These are phyloP conservation scores for Paecilomyces niveus DNA, from an alignment of 2,329 filamentous ascomycete genomes.

Conservation along the genomic window DNA sequence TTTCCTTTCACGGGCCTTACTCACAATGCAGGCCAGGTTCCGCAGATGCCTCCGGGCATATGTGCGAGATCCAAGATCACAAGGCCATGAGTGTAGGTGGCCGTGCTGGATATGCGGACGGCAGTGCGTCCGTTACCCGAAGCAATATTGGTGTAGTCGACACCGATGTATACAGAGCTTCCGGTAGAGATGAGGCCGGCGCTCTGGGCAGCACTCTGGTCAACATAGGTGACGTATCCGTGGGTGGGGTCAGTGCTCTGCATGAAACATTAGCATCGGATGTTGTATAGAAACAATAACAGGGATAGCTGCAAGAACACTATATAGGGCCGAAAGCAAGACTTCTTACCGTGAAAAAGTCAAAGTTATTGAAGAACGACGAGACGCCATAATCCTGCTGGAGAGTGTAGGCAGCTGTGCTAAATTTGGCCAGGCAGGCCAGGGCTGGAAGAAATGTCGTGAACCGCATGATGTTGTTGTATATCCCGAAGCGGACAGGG, in stretches of 20 bases:
- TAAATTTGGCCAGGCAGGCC: conserved; percentile 23
- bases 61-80: conserved; percentile 66
- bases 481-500: background rate
- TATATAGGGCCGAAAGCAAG: background rate
- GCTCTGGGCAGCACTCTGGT: conserved; percentile 51
- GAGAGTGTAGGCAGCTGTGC: conserved; percentile 33
- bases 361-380: conserved; percentile 4
- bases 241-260: conserved; percentile 59
- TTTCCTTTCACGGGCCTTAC: conserved; percentile 5
- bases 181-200: conserved; percentile 53
- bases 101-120: conserved; percentile 62
- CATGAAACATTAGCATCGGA: background rate
- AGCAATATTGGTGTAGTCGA: conserved; percentile 55
- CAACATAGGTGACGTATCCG: conserved; percentile 66
- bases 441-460: conserved; percentile 20
- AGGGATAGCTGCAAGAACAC: background rate
- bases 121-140: conserved; percentile 58
- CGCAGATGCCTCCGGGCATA: conserved; percentile 65
- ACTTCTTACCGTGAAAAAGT: conserved; percentile 42
- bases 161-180: conserved; percentile 59
- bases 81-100: conserved; percentile 57
- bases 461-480: conserved; percentile 18
- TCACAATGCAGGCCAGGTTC: conserved; percentile 64
- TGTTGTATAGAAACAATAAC: background rate
- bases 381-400: conserved; percentile 41